Percentiles rank a stretch among this genome's conserved stretches.
These are phyloP conservation scores for Sclerotinia sclerotiorum DNA, from an alignment of 2,329 filamentous ascomycete genomes.

Conservation along the genomic window DNA sequence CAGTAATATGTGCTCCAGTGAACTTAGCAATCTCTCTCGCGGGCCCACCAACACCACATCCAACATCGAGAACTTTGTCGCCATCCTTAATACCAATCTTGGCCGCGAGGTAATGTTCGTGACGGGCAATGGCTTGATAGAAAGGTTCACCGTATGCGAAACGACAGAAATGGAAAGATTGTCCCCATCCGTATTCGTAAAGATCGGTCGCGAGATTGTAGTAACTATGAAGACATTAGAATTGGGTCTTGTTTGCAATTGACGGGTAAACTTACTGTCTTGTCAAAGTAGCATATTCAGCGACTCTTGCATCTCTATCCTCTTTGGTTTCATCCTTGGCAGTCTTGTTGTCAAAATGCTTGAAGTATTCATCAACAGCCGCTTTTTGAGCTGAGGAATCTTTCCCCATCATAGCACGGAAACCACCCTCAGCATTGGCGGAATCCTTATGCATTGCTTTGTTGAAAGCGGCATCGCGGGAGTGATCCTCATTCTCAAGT, in stretches of 20 bases:
- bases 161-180: slow-evolving; percentile 96
- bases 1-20: slow-evolving; percentile 82
- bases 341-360: slow-evolving; percentile 89
- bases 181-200: slow-evolving; percentile 96
- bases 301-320: slow-evolving; percentile 59
- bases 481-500: slow-evolving; percentile 65
- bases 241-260: not conserved
- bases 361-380: slow-evolving; percentile 89
- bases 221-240: slow-evolving; percentile 58
- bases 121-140: slow-evolving; percentile 86
- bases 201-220: slow-evolving; percentile 96
- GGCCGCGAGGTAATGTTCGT: slow-evolving; percentile 96
- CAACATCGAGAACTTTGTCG: slow-evolving; percentile 92
- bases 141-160: slow-evolving; percentile 86
- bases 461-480: slow-evolving; percentile 86
- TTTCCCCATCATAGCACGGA: slow-evolving; percentile 83
- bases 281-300: slow-evolving; percentile 87
- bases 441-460: slow-evolving; percentile 77
- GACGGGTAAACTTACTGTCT: slow-evolving; percentile 66
- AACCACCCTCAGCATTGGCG: slow-evolving; percentile 66
- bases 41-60: slow-evolving; percentile 94
- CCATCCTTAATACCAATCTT: slow-evolving; percentile 81
- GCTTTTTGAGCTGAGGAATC: slow-evolving; percentile 73
- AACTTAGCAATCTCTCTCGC: slow-evolving; percentile 97
- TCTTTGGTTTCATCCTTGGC: slow-evolving; percentile 78